Base-by-base conservation (phyloP, 352 stramenopile species). In the Phytophthora fragariaefolia region DNA sequence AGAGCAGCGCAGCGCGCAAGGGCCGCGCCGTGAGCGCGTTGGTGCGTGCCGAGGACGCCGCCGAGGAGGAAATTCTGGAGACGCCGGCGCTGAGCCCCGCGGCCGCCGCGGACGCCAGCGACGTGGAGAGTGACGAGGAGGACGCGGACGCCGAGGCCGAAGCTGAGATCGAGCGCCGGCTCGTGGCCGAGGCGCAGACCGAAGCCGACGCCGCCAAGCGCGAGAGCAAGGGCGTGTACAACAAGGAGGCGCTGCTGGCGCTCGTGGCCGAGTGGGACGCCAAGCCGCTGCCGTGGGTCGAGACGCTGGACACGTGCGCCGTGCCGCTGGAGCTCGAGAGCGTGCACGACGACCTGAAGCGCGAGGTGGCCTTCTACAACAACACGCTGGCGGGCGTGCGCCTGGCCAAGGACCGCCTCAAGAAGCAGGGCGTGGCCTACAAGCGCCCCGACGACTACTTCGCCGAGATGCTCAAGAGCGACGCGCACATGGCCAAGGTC, bases 381-480 rank as follows among this genome's bases (percentile, higher is more conserved):
- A 93, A 98, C 66, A 81, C 85, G 65, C 66, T 96, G 23, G 77
- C 80, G 1, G 79, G 49, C 46, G 88, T 96, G 32, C 85, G 86
- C 12, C 36, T 80, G 13, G 88, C 88, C n/a, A 93, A 92, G 66
- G 80, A 86, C 20, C 75, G 76, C 4, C 74, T 96, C 9, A 79
- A 89, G 65, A 67, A 83, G 51, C 69, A 91, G 10, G 68, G 74
- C 28, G 70, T 96, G 15, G 95, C 96, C 13, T 99, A 99, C 80
- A 96, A 97, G 60, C 85, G 97, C 4, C 97, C 97, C 0, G 81
- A 91, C 22, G 97, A 99, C 74, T 99, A 99, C 83, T 99, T 99
- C 87, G 97, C 96, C 26, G 97, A 99, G 80, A 99, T 99, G 97
- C 88, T 99, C 67, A 99, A 99, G 83, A 98, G 85, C 47, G 97